Evolutionary conservation across 345 rosid species (phyloP), one percentile per base, ranked within the genome.

Genomic region (Euclidium syriacum): DNA sequence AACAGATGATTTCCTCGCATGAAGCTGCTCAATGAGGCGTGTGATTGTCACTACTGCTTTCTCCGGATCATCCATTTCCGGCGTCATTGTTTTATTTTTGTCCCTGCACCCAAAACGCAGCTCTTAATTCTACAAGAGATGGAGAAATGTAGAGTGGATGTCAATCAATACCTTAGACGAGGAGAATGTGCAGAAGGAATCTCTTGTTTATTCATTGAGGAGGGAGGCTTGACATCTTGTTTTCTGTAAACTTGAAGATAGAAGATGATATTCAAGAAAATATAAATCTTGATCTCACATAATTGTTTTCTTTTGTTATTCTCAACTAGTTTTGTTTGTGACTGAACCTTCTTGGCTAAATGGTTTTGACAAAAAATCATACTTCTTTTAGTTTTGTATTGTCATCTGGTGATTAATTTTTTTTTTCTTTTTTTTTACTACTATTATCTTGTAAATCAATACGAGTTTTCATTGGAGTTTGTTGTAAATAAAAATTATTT

Each of bases 1-100:
- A 5, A 80, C 70, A 27, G 96, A 80, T 57, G 91, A 83, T 73
- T 70, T 57, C 76, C 62, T 79, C 51, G 81, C 74, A 30, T 88
- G 92, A 35, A 91, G 88, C 50, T 83, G 90, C 78, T 91, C 98
- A 35, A 91, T 74, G 47, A 80, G 80, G 35, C 69, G 75, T 69
- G 92, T 84, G 72, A 91, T 84, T 4, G 79, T 81, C 40, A 77
- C 79, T 82, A 82, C 70, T 39, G 79, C 78, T 64, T 79, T 64
- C 33, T 86, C 95, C 1, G 76, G 73, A 55, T 78, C 85, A 68
- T 79, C 83, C 79, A 73, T 74, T 26, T 71, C 71, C 0, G 27
- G 2, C 27, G 70, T 77, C 11, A 58, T 19, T 51, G 71, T 58
- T 69, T 79, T 81, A 78, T 79, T 64, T 58, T 58, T 64, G 39